Evolutionary conservation across 257 asterid genomes (phyloP), one percentile per base, ranked within the genome.

Genomic region (Penstemon newberryi): DNA sequence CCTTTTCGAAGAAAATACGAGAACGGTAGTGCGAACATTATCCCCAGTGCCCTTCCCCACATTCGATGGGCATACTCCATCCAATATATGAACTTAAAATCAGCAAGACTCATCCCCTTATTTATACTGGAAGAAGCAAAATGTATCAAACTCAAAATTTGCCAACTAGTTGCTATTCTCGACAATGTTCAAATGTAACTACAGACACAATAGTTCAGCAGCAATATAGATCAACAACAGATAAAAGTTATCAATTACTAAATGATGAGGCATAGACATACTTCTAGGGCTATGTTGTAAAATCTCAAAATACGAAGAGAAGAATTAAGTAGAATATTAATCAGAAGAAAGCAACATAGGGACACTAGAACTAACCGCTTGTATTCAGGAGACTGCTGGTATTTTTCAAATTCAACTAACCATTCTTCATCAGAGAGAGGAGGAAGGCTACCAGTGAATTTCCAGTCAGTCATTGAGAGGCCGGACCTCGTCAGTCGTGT

Each of bases 381-480:
- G 76, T 94, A 94, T 71, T 94, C 99, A 1, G 96, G 99, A 47
- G 99, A 94, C 69, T 84, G 87, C 85, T 90, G 85, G 80, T 91
- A 94, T 76, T 89, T 94, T 75, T 94, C 96, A 73, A 91, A 94
- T 77, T 94, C 96, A 73, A 78, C 67, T 47, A 71, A 38, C 99
- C 99, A 94, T 49, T 86, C 96, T 69, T 94, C 95, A 59, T 82
- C 86, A 0, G 96, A 84, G 56, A 87, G 73, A 71, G 99, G 99
- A 80, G 97, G 99, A 65, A 94, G 96, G 50, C 83, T 10, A 46
- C 99, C 99, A 4, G 96, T 82, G 74, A 94, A 94, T 74, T 94
- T 91, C 99, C 97, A 94, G 76, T 91, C 97, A 40, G 99, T 91
- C 99, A 94, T 94, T 50, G 99, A 94, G 33, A 94, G 94, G 64